Base-by-base conservation (phyloP, 306 rosid genomes). In the Pyrus communis region DNA sequence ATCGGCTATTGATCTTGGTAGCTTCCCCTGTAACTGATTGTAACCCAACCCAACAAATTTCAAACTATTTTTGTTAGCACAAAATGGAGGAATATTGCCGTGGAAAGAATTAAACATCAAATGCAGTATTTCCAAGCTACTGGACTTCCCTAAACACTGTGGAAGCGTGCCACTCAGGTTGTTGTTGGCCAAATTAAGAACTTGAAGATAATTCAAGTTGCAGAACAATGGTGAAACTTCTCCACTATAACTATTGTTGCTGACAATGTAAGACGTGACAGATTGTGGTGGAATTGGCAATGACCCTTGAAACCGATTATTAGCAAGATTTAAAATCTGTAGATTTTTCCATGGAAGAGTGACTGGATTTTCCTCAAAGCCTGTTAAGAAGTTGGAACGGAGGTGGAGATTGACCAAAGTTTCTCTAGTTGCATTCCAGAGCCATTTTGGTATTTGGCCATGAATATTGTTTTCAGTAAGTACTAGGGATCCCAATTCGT, bases 371-470 rank as follows among this genome's bases (percentile, higher is more conserved):
- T 73, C 51, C 14, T 79, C 83, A 21, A 79, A 75, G 3, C 83
- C 75, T 0, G 78, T 73, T 21, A 79, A 18, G 9, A 38, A 60
- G 13, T 79, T 79, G 11, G 15, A 79, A 22, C 18, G n/a, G 3
- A 35, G 40, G 27, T 25, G 2, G 55, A 73, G 40, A 67, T 14
- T 17, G 11, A 28, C 11, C 78, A 74, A n/a, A 10, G 70, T 23
- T 65, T 79, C 75, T 79, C 65, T 31, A 33, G 69, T 73, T 70
- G 52, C 52, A 25, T 61, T 73, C 79, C 62, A 74, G 14, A 74
- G 8, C 80, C 77, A 54, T 67, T 63, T 79, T 19, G 87, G 86
- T 19, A 88, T 11, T 23, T 40, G 79, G 14, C 90, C 86, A 1
- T 68, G 75, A 6, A 86, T n/a, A 33, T 54, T 51, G 79, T 73